These are phyloP conservation scores for Agrostemma githago DNA, from an alignment of 148 eudicot genomes.

Conservation along the genomic window DNA sequence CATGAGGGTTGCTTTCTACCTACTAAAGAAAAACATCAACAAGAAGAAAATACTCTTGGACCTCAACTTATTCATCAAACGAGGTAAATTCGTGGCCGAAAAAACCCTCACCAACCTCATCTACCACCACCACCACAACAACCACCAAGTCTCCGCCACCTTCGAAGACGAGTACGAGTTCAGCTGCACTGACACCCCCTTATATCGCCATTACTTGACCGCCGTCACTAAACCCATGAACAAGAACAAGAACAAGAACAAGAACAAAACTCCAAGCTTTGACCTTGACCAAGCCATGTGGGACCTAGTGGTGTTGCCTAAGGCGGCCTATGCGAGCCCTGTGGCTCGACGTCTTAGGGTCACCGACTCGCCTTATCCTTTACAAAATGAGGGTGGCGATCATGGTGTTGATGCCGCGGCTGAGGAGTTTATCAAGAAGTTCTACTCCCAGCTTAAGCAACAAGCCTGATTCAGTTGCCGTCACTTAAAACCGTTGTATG, in stretches of 20 bases:
- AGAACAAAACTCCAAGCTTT: not conserved
- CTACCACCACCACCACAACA: conserved; percentile 18
- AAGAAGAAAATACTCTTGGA: conserved; percentile 44
- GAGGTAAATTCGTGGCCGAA: conserved; percentile 19
- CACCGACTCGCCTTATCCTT: conserved; percentile 65
- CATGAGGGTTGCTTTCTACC: conserved; percentile 36
- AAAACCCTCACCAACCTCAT: conserved; percentile 24
- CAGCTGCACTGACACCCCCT: conserved; percentile 72
- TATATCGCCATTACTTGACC: conserved; percentile 25
- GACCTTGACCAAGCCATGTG: conserved; percentile 22
- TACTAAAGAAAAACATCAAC: conserved; percentile 54
- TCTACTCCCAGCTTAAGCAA: conserved; percentile 45
- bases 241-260: not conserved
- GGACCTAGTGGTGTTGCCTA: conserved; percentile 36
- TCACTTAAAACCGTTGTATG: not conserved
- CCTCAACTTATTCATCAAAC: conserved; percentile 33
- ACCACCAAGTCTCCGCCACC: not conserved
- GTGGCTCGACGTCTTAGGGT: conserved; percentile 46
- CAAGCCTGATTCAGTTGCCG: conserved; percentile 23
- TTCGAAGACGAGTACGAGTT: conserved; percentile 50
- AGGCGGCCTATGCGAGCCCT: conserved; percentile 31
- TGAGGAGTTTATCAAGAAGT: conserved; percentile 59
- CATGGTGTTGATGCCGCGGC: conserved; percentile 62
- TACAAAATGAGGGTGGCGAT: conserved; percentile 35
- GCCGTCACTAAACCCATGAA: not conserved